Conservation (phyloP, 768 basidiomycete species). For the Leccinum disarticulatum region DNA sequence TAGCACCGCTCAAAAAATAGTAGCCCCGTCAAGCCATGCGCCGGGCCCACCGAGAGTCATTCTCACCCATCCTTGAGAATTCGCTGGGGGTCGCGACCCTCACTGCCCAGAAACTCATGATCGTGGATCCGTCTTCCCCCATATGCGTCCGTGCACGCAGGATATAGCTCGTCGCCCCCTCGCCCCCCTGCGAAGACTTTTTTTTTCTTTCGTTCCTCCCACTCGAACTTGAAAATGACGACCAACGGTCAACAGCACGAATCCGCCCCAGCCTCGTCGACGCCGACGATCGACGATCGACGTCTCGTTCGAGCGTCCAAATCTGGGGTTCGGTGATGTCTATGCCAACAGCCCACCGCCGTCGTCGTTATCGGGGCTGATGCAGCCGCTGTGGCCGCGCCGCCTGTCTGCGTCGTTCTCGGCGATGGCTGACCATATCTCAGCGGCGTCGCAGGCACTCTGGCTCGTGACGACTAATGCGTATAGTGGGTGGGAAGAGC, state of each 20-base stretch:
- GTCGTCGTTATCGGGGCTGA: not conserved
- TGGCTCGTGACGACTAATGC: slow-evolving; percentile 27
- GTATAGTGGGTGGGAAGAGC: slow-evolving; percentile 18
- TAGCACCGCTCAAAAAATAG: not conserved
- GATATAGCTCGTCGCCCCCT: slow-evolving; percentile 1
- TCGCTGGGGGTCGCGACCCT: not conserved
- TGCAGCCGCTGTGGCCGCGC: slow-evolving; percentile 30
- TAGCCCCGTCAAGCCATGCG: not conserved
- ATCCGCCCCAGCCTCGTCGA: too few species aligned
- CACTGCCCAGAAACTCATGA: slow-evolving; percentile 1
- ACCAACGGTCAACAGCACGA: too few species aligned
- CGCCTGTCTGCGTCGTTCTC: slow-evolving; percentile 39
- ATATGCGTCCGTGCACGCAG: not conserved
- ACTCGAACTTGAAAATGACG: too few species aligned
- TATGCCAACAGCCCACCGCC: not conserved
- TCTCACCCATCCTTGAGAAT: not conserved
- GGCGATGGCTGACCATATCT: slow-evolving; percentile 41
- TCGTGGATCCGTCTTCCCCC: not conserved
- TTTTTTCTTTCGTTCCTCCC: too few species aligned
- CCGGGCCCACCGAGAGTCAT: not conserved
- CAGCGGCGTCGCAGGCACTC: slow-evolving; percentile 40
- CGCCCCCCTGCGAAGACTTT: not conserved
- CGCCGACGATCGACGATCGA: slow-evolving; percentile 24
- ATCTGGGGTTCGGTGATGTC: not conserved
- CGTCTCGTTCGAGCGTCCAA: slow-evolving; percentile 13